phyloP scores from a whole-genome alignment of 2,329 filamentous ascomycete species.

The Aspergillus ruber region DNA sequence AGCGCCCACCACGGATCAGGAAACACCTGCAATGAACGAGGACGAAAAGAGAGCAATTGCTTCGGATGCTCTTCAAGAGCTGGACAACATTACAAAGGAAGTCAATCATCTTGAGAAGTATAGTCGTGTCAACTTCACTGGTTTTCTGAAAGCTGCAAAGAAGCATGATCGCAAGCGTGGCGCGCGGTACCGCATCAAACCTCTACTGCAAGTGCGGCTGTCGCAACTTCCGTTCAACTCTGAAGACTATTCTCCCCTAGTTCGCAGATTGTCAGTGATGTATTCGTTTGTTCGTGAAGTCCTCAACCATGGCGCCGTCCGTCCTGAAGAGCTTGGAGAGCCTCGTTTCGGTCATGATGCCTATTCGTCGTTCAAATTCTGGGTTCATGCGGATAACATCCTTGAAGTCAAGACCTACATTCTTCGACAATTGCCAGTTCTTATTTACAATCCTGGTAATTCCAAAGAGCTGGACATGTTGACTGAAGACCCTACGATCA shows the following conservation, averaged over 20 bases:
- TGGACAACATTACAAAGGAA: constrained; percentile 83
- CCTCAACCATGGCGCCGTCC: constrained; percentile 43
- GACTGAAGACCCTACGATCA: constrained; percentile 78
- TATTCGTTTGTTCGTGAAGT: constrained; percentile 90
- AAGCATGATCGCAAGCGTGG: constrained; percentile 96
- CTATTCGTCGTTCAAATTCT: constrained; percentile 89
- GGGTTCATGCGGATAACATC: constrained; percentile 92
- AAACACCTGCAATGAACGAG: constrained; percentile 29
- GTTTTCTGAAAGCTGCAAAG: constrained; percentile 96
- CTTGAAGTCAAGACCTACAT: constrained; percentile 97
- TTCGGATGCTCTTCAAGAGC: constrained; percentile 67
- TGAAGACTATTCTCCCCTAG: constrained; percentile 82
- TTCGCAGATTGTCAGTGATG: constrained; percentile 86
- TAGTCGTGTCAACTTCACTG: constrained; percentile 93
- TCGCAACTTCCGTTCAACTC: constrained; percentile 90
- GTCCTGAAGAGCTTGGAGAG: constrained; percentile 47
- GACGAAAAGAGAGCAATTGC: constrained; percentile 48
- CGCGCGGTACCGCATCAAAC: constrained; percentile 76
- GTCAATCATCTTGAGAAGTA: constrained; percentile 92
- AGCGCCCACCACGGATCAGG: constrained; percentile 32
- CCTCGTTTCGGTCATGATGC: constrained; percentile 52
- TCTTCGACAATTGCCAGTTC: constrained; percentile 77
- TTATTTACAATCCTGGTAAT: constrained; percentile 84
- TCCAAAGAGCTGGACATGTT: constrained; percentile 74
- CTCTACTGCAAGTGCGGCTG: constrained; percentile 83